Conservation (phyloP, 2,329 filamentous ascomycete species). For the Claviceps capensis region DNA sequence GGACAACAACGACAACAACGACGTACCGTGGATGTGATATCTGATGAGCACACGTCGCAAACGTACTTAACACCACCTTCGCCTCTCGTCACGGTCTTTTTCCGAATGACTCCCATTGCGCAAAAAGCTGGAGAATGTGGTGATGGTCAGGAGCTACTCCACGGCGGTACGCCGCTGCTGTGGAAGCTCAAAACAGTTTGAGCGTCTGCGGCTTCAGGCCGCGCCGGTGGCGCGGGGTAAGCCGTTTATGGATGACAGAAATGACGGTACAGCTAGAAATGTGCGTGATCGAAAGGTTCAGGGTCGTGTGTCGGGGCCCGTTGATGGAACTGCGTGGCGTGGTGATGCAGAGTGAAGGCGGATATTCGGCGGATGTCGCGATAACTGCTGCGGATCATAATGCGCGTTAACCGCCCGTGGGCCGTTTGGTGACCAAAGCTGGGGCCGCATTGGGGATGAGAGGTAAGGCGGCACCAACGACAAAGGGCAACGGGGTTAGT, state of each 20-base stretch:
- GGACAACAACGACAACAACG: constrained; percentile 19
- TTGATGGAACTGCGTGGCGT: constrained; percentile 7
- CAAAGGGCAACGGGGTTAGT: neutral
- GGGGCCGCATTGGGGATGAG: neutral
- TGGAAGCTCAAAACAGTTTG: neutral
- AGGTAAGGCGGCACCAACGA: neutral
- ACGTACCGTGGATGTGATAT: constrained; percentile 90
- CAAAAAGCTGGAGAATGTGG: neutral
- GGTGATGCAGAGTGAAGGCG: constrained; percentile 9
- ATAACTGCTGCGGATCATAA: constrained; percentile 1
- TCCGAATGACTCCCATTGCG: constrained; percentile 83
- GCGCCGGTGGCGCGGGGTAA: constrained; percentile 3
- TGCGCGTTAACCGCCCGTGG: neutral
- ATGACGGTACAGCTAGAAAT: constrained; percentile 5
- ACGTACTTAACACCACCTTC: constrained; percentile 91
- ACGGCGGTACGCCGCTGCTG: neutral
- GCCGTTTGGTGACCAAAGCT: neutral
- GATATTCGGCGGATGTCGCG: constrained; percentile 6
- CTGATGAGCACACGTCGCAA: constrained; percentile 90
- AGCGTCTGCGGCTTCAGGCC: neutral
- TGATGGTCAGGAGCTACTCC: neutral
- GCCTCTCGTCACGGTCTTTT: constrained; percentile 77
- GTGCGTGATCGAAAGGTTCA: constrained; percentile 18
- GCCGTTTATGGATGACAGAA: constrained; percentile 9
- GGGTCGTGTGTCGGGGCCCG: constrained; percentile 4